A percentile compares a stretch with the other conserved stretches of the same genome.
phyloP scores from a whole-genome alignment of 768 basidiomycete species.

The Boletellus ananas region DNA sequence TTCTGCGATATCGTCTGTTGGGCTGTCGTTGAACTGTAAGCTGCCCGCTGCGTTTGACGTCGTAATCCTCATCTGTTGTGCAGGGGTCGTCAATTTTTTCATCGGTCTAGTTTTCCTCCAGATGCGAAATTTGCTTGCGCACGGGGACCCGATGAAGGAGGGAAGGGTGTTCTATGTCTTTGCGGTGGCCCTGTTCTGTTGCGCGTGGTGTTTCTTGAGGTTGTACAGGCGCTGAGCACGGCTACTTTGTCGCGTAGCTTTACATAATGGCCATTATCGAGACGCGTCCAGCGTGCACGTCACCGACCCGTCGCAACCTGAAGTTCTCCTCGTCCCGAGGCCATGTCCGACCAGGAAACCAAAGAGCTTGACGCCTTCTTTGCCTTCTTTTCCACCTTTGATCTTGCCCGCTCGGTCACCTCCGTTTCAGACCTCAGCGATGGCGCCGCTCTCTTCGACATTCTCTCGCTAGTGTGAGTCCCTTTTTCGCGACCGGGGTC shows the following conservation, averaged over 20 bases:
- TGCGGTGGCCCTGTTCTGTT: constrained; percentile 46
- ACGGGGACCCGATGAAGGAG: constrained; percentile 56
- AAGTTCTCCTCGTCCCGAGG: constrained; percentile 3
- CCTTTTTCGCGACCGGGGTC: background rate
- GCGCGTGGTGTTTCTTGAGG: constrained; percentile 20
- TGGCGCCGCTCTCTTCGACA: constrained; percentile 70
- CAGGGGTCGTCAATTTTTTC: constrained; percentile 82
- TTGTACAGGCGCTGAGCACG: constrained; percentile 22
- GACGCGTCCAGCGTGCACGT: background rate
- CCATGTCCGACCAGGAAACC: constrained; percentile 39
- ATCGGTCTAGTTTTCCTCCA: constrained; percentile 86
- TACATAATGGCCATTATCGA: constrained; percentile 21
- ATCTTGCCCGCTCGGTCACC: constrained; percentile 59
- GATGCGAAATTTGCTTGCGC: constrained; percentile 68
- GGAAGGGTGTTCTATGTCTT: constrained; percentile 92
- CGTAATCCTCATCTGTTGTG: constrained; percentile 3
- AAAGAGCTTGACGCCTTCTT: constrained; percentile 80
- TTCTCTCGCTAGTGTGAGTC: constrained; percentile 72
- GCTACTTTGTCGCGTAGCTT: constrained; percentile 3
- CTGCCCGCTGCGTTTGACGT: constrained; percentile 2
- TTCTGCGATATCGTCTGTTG: constrained; percentile 74
- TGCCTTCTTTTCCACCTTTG: constrained; percentile 74
- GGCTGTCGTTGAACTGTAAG: constrained; percentile 69
- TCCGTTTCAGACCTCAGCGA: constrained; percentile 72
- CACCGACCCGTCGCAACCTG: too few relatives aligned